Conservation (phyloP, 305 asterid genomes). For the Plantago coronopus region DNA sequence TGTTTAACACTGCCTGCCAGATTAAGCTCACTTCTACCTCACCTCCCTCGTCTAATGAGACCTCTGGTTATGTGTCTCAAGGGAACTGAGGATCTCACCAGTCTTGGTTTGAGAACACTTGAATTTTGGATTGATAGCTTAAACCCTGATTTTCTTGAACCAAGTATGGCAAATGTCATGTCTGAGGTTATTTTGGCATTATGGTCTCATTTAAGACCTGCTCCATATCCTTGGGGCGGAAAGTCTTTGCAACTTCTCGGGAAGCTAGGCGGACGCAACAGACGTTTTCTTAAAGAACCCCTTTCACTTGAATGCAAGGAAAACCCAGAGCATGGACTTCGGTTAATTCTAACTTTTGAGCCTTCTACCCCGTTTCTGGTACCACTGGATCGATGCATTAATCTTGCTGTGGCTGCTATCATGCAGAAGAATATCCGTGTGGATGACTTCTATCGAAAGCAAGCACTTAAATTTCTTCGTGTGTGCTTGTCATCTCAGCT, state of each 20-base stretch:
- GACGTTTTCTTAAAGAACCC: slow-evolving; percentile 98
- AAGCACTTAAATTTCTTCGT: slow-evolving; percentile 90
- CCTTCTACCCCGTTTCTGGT: slow-evolving; percentile 97
- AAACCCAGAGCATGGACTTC: slow-evolving; percentile 98
- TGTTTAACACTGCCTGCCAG: slow-evolving; percentile 91
- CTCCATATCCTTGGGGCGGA: slow-evolving; percentile 97
- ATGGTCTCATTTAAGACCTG: slow-evolving; percentile 98
- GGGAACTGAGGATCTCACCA: slow-evolving; percentile 91
- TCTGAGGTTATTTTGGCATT: slow-evolving; percentile 96
- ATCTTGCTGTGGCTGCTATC: slow-evolving; percentile 94
- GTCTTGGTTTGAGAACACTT: slow-evolving; percentile 94
- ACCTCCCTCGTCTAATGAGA: slow-evolving; percentile 96
- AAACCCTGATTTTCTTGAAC: slow-evolving; percentile 98
- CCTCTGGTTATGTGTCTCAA: slow-evolving; percentile 98
- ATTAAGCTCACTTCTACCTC: slow-evolving; percentile 88
- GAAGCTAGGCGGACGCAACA: slow-evolving; percentile 96
- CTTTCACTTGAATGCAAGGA: slow-evolving; percentile 99
- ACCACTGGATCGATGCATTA: slow-evolving; percentile 96
- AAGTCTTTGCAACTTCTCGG: slow-evolving; percentile 97
- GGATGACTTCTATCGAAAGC: slow-evolving; percentile 81
- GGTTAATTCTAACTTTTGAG: slow-evolving; percentile 94
- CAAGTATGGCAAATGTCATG: slow-evolving; percentile 99
- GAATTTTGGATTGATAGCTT: slow-evolving; percentile 99
- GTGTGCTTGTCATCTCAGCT: slow-evolving; percentile 97
- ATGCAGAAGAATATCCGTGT: slow-evolving; percentile 69